Evolutionary conservation across 2,329 filamentous ascomycete genomes (phyloP).

Genomic region (Fusarium mundagurra): DNA sequence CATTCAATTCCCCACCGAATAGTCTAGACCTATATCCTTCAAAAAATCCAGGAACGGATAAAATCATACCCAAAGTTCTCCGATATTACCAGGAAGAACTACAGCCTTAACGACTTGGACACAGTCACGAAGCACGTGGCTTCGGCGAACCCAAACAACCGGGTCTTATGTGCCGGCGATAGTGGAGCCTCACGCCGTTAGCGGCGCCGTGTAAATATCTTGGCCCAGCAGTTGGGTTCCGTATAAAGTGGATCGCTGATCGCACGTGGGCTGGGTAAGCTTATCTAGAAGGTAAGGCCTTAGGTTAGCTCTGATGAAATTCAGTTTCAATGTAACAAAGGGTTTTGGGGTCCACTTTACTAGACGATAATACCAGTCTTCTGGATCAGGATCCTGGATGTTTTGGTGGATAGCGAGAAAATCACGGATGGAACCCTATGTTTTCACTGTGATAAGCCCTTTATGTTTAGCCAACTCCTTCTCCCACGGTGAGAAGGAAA

Average conservation of each 20-base stretch:
- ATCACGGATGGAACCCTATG: background rate
- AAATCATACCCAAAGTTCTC: background rate
- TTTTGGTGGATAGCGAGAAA: background rate
- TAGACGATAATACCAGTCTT: rapidly evolving
- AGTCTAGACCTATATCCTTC: background rate
- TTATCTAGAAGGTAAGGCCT: background rate
- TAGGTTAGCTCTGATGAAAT: too few relatives aligned
- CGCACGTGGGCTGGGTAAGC: background rate
- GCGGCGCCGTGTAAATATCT: background rate
- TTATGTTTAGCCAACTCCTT: background rate
- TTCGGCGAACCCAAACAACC: background rate
- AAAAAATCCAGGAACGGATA: background rate
- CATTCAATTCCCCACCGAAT: too few relatives aligned
- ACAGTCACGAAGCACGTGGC: background rate
- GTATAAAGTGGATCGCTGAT: background rate
- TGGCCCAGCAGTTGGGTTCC: background rate
- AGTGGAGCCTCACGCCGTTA: background rate
- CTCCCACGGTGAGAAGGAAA: too few relatives aligned
- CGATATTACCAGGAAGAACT: background rate
- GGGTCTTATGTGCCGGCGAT: background rate
- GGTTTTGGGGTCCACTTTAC: background rate
- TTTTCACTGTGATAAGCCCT: too few relatives aligned
- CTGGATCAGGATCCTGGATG: background rate
- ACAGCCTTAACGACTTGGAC: rapidly evolving
- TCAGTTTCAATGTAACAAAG: rapidly evolving